These are phyloP conservation scores for Pezicula carpinea DNA, from an alignment of 2,329 filamentous ascomycete species.

Conservation along the genomic window DNA sequence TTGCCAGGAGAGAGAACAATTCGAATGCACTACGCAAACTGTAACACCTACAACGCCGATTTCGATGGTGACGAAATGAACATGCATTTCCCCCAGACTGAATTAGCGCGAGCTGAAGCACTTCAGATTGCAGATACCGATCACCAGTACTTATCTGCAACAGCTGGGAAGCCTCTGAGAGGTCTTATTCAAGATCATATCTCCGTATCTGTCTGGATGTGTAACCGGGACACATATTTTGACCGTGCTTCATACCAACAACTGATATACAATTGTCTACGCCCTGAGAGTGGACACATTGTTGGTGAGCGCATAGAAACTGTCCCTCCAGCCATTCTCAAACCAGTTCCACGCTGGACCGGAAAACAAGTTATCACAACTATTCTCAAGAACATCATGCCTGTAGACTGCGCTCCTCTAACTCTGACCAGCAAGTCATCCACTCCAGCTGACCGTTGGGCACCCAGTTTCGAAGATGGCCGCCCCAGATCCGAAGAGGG, in stretches of 20 bases:
- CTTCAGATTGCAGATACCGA: conserved; percentile 93
- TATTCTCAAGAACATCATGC: conserved; percentile 86
- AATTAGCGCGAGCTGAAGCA: conserved; percentile 88
- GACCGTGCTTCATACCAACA: conserved; percentile 85
- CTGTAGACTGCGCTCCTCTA: conserved; percentile 68
- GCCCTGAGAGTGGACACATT: conserved; percentile 87
- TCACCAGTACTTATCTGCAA: conserved; percentile 93
- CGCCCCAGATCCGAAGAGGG: conserved; percentile 71
- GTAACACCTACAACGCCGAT: conserved; percentile 98
- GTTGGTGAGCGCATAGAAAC: conserved; percentile 77
- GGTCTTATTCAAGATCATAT: conserved; percentile 98
- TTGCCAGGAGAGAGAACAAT: conserved; percentile 94
- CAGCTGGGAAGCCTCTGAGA: conserved; percentile 86
- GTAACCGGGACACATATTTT: conserved; percentile 88
- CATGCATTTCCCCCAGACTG: conserved; percentile 98
- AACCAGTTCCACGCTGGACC: conserved; percentile 81
- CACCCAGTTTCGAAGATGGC: conserved; percentile 67
- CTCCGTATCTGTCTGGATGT: conserved; percentile 87
- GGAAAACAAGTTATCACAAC: conserved; percentile 95
- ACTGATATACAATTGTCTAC: conserved; percentile 82
- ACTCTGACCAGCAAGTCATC: conserved; percentile 76
- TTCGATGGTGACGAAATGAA: conserved; percentile 99
- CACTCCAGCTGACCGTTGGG: conserved; percentile 78
- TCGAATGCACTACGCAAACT: conserved; percentile 99
- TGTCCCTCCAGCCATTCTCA: conserved; percentile 75